Evolutionary conservation across 2,329 filamentous ascomycete species (phyloP), one percentile per base, ranked within the genome.

Genomic region (Atkinsonella texensis): DNA sequence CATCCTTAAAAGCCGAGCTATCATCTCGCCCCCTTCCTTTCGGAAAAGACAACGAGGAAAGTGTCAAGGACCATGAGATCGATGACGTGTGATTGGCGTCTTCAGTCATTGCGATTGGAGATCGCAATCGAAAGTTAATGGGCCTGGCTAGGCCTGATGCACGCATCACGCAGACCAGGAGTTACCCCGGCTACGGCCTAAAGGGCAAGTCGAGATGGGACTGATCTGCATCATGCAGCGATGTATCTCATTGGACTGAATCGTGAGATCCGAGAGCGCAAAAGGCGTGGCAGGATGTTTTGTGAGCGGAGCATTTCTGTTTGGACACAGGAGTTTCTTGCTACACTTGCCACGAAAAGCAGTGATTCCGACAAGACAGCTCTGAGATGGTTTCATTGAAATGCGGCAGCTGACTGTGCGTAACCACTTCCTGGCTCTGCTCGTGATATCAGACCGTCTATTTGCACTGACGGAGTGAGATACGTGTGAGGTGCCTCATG

Each of bases 1-100:
- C 88, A 84, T 94, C 88, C 77, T 75, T 77, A 95, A 96, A 96
- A 95, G 81, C 81, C 88, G 87, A 80, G 73, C 74, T 79, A 46
- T 79, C 77, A 63, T 82, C 79, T 77, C 73, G 58, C 52, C 56
- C 52, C 54, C 52, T 53, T 50, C 60, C 61, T 62, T 79, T 75
- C 68, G 63, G 59, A 58, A 60, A 58, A 58, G 52, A 56, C 54
- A 20, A 39, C 58, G 76, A 80, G 81, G 80, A 59, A 70, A 61
- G 55, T 64, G 58, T 60, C 61, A 56, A 59, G 54, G 57, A 56
- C 64, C 55, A 47, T 45, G 39, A 58, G 58, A 57, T 56, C 59
- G 56, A 28, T 56, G 60, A 64, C 61, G 59, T 60, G 56, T 59
- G 60, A 68, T 71, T 75, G 76, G 77, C 75, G 77, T 67, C 75